A percentile compares a stretch with the other conserved stretches of the same genome.
phyloP scores from a whole-genome alignment of 345 rosid species.

The Crucihimalaya himalaica region DNA sequence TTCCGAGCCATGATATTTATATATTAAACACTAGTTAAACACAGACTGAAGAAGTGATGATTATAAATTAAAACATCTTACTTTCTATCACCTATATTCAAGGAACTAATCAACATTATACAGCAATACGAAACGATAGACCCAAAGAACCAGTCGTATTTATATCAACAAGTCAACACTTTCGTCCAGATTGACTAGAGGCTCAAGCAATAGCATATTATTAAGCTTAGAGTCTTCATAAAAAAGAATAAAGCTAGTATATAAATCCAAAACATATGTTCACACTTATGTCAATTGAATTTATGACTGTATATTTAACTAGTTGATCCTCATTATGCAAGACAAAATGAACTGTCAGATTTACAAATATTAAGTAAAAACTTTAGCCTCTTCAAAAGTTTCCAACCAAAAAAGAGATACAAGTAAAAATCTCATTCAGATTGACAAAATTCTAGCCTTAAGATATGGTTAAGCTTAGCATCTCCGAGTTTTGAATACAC shows the following conservation, averaged over 20 bases:
- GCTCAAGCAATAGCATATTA: neutral
- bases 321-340: neutral
- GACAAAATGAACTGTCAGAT: constrained; percentile 2
- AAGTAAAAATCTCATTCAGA: neutral
- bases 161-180: constrained; percentile 3
- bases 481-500: neutral
- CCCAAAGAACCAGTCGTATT: constrained; percentile 3
- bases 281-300: neutral
- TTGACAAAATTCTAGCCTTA: neutral
- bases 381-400: no score
- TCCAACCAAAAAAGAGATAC: neutral
- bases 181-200: constrained; percentile 3
- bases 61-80: constrained; percentile 1
- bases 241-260: constrained; percentile 3
- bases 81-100: neutral
- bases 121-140: neutral
- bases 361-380: neutral
- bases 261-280: neutral
- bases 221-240: neutral
- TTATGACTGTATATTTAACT: neutral
- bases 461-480: constrained; percentile 1
- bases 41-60: neutral
- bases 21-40: constrained; percentile 6
- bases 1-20: neutral
- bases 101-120: constrained; percentile 2